Evolutionary conservation across 2,329 filamentous ascomycete genomes (phyloP).

Genomic region (Arthrobotrys sinensis): DNA sequence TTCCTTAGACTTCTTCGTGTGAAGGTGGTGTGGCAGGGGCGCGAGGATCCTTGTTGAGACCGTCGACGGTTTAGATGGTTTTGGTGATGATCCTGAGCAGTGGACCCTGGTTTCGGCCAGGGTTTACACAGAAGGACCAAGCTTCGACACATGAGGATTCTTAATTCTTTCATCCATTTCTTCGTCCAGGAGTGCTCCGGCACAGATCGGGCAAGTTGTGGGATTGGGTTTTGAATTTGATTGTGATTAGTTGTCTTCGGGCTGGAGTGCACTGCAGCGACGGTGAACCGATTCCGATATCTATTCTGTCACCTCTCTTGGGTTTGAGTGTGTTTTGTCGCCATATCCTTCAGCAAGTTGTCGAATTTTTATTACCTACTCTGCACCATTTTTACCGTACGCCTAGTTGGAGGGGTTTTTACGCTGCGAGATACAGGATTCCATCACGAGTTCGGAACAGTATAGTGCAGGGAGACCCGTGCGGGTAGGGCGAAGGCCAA

Average conservation of each 20-base stretch:
- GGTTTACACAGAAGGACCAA: constrained; percentile 52
- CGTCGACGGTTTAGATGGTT: background rate
- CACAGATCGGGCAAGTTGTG: constrained; percentile 39
- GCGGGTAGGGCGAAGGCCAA: too few relatives aligned
- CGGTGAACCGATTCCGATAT: background rate
- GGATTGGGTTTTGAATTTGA: background rate
- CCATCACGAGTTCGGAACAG: too few relatives aligned
- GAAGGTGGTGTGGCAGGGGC: constrained; percentile 20
- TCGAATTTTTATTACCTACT: constrained; percentile 6
- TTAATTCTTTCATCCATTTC: constrained; percentile 3
- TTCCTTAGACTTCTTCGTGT: constrained; percentile 28
- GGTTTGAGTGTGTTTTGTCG: constrained; percentile 23
- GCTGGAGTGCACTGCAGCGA: constrained; percentile 33
- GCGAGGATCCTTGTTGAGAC: constrained; percentile 17
- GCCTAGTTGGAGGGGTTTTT: background rate
- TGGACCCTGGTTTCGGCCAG: constrained; percentile 9
- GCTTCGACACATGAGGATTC: constrained; percentile 12
- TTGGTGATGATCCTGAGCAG: constrained; percentile 1
- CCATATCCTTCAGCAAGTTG: constrained; percentile 37
- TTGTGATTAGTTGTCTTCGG: constrained; percentile 47
- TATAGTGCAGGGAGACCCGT: too few relatives aligned
- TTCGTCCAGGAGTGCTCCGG: constrained; percentile 39
- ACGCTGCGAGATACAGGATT: background rate
- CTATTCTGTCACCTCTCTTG: constrained; percentile 9
- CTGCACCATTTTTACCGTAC: too few relatives aligned